Percentiles rank a stretch among this genome's conserved stretches.
These are phyloP conservation scores for Hypoxylon sp. DNA, from an alignment of 2,329 filamentous ascomycete species.

Conservation along the genomic window DNA sequence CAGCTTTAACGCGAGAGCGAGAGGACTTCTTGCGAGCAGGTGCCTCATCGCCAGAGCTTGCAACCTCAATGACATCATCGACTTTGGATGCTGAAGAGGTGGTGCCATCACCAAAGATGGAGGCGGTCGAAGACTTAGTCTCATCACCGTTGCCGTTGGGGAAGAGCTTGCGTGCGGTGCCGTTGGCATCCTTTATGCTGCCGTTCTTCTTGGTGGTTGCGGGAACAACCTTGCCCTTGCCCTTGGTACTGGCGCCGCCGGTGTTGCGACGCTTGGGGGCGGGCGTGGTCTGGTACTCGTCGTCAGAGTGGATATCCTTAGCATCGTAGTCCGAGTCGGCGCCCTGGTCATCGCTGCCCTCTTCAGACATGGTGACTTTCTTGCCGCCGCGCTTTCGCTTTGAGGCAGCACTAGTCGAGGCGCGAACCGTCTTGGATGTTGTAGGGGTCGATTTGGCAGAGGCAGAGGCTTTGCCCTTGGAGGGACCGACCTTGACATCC, in stretches of 20 bases:
- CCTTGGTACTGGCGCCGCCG: constrained; percentile 19
- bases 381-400: constrained; percentile 41
- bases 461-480: constrained; percentile 50
- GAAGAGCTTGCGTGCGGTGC: constrained; percentile 36
- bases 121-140: not conserved
- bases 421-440: constrained; percentile 7
- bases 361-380: constrained; percentile 26
- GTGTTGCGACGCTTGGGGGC: constrained; percentile 38
- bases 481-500: constrained; percentile 51
- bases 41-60: constrained; percentile 57
- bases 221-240: constrained; percentile 37
- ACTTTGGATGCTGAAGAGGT: constrained; percentile 29
- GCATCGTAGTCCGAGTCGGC: constrained; percentile 52
- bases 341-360: constrained; percentile 46
- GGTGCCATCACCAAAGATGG: not conserved
- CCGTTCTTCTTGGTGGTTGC: constrained; percentile 35
- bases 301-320: constrained; percentile 48
- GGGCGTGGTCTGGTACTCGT: constrained; percentile 27
- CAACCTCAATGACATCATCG: constrained; percentile 53
- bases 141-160: constrained; percentile 13
- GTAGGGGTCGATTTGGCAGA: constrained; percentile 45
- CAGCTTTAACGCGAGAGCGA: constrained; percentile 33
- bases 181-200: not conserved
- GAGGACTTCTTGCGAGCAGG: constrained; percentile 50
- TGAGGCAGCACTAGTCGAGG: constrained; percentile 9